Percentiles rank a stretch among this genome's conserved stretches.
Evolutionary conservation across 2,329 filamentous ascomycete species (phyloP).

Genomic region (Chaetomiaceae sp.): DNA sequence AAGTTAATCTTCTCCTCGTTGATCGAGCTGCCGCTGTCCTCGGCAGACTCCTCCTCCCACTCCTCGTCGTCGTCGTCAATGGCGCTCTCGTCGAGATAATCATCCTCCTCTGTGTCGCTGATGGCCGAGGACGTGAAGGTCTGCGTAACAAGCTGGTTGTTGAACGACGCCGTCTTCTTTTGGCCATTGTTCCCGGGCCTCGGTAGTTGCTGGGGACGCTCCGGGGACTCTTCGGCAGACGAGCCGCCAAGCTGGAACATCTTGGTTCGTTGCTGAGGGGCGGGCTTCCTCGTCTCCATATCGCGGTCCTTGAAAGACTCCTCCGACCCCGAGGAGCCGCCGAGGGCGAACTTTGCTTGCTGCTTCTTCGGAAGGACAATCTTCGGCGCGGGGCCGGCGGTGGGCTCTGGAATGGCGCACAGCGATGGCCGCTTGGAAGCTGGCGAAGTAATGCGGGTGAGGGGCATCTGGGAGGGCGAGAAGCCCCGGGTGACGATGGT

Average conservation of each 20-base stretch:
- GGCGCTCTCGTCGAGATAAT: slow-evolving; percentile 49
- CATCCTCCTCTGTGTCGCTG: slow-evolving; percentile 47
- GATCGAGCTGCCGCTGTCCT: slow-evolving; percentile 78
- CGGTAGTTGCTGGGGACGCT: slow-evolving; percentile 46
- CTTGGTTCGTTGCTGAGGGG: slow-evolving; percentile 33
- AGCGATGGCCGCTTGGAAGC: slow-evolving; percentile 46
- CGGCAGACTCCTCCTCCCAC: slow-evolving; percentile 65
- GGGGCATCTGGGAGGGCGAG: slow-evolving; percentile 65
- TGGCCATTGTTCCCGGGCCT: slow-evolving; percentile 39
- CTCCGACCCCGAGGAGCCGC: slow-evolving; percentile 70
- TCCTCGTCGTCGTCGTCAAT: slow-evolving; percentile 63
- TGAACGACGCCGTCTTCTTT: slow-evolving; percentile 81
- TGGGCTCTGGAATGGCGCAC: slow-evolving; percentile 59
- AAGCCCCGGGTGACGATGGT: slow-evolving; percentile 80
- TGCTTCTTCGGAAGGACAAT: slow-evolving; percentile 63
- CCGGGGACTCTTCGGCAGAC: slow-evolving; percentile 75
- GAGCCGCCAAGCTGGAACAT: slow-evolving; percentile 53
- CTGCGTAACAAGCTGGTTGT: slow-evolving; percentile 66
- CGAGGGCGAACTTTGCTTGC: slow-evolving; percentile 64
- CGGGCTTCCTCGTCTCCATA: slow-evolving; percentile 41
- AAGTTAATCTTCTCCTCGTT: slow-evolving; percentile 78
- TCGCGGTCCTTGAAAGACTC: slow-evolving; percentile 64
- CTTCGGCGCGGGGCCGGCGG: slow-evolving; percentile 55
- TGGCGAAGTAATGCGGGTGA: slow-evolving; percentile 43
- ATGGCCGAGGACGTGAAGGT: slow-evolving; percentile 55